phyloP scores from a whole-genome alignment of 192 early-diverging fungal genomes.

The Mortierella hygrophila region DNA sequence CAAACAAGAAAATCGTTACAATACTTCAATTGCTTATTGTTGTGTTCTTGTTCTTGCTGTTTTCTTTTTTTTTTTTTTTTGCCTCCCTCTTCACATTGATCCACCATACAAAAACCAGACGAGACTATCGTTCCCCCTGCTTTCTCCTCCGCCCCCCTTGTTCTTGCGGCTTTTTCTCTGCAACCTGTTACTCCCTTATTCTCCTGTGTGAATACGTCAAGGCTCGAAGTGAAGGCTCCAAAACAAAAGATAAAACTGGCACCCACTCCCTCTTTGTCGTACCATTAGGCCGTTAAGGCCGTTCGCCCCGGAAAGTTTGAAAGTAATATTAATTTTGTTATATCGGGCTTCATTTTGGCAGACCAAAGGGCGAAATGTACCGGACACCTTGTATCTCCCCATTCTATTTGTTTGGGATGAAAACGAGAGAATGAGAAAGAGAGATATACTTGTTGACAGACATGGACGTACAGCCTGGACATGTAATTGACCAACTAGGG shows the following conservation, averaged over 20 bases:
- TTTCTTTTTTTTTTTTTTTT: background rate
- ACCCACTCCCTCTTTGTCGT: background rate
- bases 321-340: background rate
- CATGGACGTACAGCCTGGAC: background rate
- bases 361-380: conserved; percentile 7
- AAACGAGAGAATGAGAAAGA: background rate
- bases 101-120: too few species aligned
- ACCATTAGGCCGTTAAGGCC: background rate
- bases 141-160: too few species aligned
- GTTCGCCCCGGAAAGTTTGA: background rate
- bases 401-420: background rate
- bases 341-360: conserved; percentile 4
- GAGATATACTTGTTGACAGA: background rate
- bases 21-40: background rate
- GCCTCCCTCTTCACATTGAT: background rate
- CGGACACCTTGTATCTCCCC: background rate
- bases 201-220: too few species aligned
- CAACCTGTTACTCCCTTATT: too few species aligned
- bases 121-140: too few species aligned
- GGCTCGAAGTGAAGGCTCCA: background rate
- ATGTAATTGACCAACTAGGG: background rate
- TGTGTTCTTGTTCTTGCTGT: background rate
- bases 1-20: background rate
- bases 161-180: too few species aligned
- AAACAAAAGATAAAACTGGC: background rate